Conservation (phyloP, 306 rosid species). For the Lathyrus sativus region DNA sequence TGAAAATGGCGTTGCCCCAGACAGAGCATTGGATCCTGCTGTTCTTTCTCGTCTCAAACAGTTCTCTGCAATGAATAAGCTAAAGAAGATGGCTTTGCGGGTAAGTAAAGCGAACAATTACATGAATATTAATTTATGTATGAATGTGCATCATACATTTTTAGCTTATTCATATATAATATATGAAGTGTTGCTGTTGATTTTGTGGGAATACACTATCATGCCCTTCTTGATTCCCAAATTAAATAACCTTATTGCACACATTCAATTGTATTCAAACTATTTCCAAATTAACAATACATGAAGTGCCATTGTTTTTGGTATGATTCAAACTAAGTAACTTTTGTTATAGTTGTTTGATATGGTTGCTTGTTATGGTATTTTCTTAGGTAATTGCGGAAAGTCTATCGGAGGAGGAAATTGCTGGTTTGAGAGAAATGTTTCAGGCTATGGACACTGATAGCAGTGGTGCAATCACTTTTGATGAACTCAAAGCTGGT, state of each 20-base stretch:
- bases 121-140: conserved; percentile 24
- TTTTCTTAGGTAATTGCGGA: conserved; percentile 82
- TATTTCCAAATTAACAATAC: neutral
- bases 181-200: conserved; percentile 19
- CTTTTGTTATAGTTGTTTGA: conserved; percentile 1
- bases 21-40: conserved; percentile 93
- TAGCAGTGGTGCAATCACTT: conserved; percentile 92
- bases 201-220: conserved; percentile 19
- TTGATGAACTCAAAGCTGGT: conserved; percentile 97
- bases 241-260: conserved; percentile 24
- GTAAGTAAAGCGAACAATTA: conserved; percentile 54
- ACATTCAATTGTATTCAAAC: conserved; percentile 6
- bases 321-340: conserved; percentile 19
- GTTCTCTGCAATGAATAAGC: conserved; percentile 98
- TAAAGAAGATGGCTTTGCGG: conserved; percentile 98
- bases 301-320: neutral
- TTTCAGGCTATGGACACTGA: conserved; percentile 93
- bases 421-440: conserved; percentile 96
- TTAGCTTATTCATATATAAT: conserved; percentile 28
- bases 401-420: conserved; percentile 96
- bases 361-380: conserved; percentile 36
- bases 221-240: conserved; percentile 32
- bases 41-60: conserved; percentile 98
- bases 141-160: conserved; percentile 9
- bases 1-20: conserved; percentile 99